These are phyloP conservation scores for Ulota crispa DNA, from an alignment of 225 moss, liverwort and hornwort genomes.

Conservation along the genomic window DNA sequence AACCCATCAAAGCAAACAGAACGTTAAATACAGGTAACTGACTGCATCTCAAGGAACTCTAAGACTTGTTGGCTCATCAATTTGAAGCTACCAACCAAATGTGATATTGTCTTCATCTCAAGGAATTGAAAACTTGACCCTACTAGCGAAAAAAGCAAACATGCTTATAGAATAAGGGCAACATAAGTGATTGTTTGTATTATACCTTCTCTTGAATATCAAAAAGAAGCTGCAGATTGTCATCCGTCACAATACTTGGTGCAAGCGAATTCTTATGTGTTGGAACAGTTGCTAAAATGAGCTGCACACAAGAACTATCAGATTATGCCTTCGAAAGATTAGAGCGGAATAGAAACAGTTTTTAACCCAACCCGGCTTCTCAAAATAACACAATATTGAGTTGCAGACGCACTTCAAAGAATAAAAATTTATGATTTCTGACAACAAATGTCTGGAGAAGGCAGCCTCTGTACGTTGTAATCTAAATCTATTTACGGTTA, in stretches of 20 bases:
- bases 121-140: background rate
- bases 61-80: background rate
- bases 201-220: conserved; percentile 86
- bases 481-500: background rate
- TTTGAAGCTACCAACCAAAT: background rate
- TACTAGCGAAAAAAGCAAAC: background rate
- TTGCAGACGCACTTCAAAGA: conserved; percentile 7
- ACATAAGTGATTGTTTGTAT: background rate
- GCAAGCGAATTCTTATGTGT: conserved; percentile 47
- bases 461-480: conserved; percentile 7
- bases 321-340: conserved; percentile 1
- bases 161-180: conserved; percentile 1
- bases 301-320: conserved; percentile 47
- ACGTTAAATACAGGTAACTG: background rate
- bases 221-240: conserved; percentile 85
- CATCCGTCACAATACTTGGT: conserved; percentile 76
- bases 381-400: background rate
- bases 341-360: background rate
- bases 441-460: background rate
- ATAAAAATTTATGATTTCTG: background rate
- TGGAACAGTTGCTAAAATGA: conserved; percentile 79
- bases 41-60: background rate
- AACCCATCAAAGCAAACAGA: conserved; percentile 2
- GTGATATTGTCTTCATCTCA: background rate
- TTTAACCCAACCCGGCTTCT: background rate